Percentiles rank a stretch among this genome's conserved stretches.
Evolutionary conservation across 257 asterid genomes (phyloP).

Genomic region (Solanum chiquidenum): DNA sequence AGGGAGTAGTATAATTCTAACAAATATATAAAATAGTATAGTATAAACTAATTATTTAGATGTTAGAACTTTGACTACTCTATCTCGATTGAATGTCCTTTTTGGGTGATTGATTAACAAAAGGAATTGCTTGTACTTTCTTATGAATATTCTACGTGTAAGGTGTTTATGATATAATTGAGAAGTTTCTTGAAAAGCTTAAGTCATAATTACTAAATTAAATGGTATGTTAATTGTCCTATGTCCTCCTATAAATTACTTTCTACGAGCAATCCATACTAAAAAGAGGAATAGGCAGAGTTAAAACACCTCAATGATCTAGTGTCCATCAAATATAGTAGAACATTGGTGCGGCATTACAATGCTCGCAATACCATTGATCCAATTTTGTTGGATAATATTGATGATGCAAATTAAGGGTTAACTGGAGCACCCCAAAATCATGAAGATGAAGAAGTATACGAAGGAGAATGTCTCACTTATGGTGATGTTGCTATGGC

Average conservation of each 20-base stretch:
- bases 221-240: not conserved
- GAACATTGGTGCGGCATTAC: not conserved
- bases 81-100: not conserved
- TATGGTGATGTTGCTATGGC: not conserved
- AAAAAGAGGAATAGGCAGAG: not conserved
- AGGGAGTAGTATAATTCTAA: not conserved
- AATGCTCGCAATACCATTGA: not conserved
- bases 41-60: not conserved
- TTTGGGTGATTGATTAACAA: not conserved
- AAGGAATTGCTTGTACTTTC: not conserved
- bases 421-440: not conserved
- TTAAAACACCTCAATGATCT: not conserved
- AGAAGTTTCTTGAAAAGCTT: not conserved
- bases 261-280: not conserved
- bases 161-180: not conserved
- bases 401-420: not conserved
- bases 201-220: not conserved
- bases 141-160: not conserved
- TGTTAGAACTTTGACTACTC: not conserved
- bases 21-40: not conserved
- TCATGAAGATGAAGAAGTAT: not conserved
- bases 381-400: not conserved
- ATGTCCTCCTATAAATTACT: not conserved
- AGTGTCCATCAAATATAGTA: not conserved
- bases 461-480: not conserved